phyloP scores from a whole-genome alignment of 2,329 filamentous ascomycete species.

The Trichocomaceae sp. region DNA sequence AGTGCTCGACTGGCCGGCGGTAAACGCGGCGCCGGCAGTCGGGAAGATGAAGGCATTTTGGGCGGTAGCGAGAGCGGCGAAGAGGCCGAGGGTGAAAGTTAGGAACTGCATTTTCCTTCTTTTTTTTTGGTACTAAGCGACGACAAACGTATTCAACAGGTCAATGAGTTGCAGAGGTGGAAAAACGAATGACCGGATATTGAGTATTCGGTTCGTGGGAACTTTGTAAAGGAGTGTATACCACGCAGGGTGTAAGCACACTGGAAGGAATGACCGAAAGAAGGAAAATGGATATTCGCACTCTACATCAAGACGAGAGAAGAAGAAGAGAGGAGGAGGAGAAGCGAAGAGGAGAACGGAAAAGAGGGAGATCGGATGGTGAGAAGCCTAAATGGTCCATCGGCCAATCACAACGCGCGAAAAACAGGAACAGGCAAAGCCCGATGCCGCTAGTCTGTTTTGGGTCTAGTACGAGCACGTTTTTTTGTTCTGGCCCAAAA shows the following conservation, averaged over 20 bases:
- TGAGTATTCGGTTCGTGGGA: neutral
- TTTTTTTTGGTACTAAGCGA: no score
- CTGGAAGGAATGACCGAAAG: neutral
- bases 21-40: conserved; percentile 36
- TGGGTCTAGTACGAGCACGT: neutral
- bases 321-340: neutral
- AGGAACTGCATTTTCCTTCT: conserved; percentile 10
- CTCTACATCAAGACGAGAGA: neutral
- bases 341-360: neutral
- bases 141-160: no score
- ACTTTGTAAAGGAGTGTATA: neutral
- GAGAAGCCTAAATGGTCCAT: neutral
- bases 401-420: neutral
- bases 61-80: conserved; percentile 39
- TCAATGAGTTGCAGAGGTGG: conserved; percentile 6
- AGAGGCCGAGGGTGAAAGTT: conserved; percentile 32
- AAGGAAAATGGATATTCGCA: no score
- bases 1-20: conserved; percentile 41
- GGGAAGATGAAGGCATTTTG: conserved; percentile 50
- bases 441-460: no score
- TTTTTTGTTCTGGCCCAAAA: no score
- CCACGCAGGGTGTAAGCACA: neutral
- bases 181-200: neutral
- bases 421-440: neutral
- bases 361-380: neutral